phyloP scores from a whole-genome alignment of 306 rosid genomes.

The Delonix regia region DNA sequence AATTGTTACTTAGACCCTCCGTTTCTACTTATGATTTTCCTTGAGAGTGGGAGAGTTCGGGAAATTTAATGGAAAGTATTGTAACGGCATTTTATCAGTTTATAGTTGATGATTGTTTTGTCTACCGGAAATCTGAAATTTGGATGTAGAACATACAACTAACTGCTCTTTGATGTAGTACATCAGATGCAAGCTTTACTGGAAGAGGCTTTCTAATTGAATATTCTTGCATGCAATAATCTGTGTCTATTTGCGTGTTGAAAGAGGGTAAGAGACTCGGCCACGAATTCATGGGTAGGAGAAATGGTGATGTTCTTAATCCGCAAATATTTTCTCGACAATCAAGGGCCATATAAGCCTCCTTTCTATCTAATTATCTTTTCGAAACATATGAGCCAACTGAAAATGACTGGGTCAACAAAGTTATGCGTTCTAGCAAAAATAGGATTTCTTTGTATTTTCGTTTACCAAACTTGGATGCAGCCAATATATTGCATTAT shows the following conservation, averaged over 20 bases:
- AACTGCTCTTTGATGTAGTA: not conserved
- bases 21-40: not conserved
- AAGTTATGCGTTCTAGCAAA: not conserved
- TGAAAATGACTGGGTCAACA: not conserved
- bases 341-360: not conserved
- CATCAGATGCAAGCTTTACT: not conserved
- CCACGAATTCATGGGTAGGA: not conserved
- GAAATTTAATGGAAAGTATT: not conserved
- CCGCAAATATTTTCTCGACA: not conserved
- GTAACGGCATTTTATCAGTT: not conserved
- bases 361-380: not conserved
- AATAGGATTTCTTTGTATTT: not conserved
- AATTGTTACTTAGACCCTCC: not conserved
- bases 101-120: not conserved
- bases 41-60: not conserved
- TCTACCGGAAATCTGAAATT: not conserved
- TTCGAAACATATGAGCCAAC: not conserved
- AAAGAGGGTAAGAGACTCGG: not conserved
- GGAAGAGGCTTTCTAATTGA: not conserved
- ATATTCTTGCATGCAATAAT: not conserved
- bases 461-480: not conserved
- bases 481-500: not conserved
- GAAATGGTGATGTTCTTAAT: not conserved
- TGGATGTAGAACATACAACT: not conserved
- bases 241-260: not conserved